These are phyloP conservation scores for Penicillium italicum DNA, from an alignment of 2,329 filamentous ascomycete genomes.

Conservation along the genomic window DNA sequence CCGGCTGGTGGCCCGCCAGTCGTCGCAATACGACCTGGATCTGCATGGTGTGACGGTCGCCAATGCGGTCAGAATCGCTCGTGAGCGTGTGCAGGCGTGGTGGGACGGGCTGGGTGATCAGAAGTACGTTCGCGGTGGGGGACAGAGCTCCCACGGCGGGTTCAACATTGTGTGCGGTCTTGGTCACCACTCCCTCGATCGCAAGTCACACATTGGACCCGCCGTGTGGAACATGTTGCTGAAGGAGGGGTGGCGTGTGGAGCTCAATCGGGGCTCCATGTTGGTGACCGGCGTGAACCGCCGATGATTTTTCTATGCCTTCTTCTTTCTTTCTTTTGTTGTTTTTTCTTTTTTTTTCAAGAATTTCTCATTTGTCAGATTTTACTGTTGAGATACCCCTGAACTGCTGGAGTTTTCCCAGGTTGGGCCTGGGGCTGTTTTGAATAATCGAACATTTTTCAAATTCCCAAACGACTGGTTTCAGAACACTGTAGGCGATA, in stretches of 20 bases:
- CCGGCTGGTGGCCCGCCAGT: constrained; percentile 64
- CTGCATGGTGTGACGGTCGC: constrained; percentile 79
- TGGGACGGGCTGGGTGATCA: constrained; percentile 70
- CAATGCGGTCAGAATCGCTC: constrained; percentile 76
- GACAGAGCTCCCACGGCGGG: constrained; percentile 49
- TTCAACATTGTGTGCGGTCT: constrained; percentile 78
- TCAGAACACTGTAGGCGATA: background rate
- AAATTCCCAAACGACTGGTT: background rate
- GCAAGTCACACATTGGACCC: constrained; percentile 70
- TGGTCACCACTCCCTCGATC: constrained; percentile 73
- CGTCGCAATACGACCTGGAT: constrained; percentile 61
- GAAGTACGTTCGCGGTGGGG: constrained; percentile 48
- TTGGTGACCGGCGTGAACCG: constrained; percentile 60
- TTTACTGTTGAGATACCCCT: constrained; percentile 7
- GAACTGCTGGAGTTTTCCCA: constrained; percentile 8
- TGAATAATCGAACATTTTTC: background rate
- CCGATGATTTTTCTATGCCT: constrained; percentile 15
- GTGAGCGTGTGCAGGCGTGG: constrained; percentile 65
- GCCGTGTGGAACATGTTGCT: constrained; percentile 74
- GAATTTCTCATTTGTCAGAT: background rate
- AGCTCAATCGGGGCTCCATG: constrained; percentile 67
- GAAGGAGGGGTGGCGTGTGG: constrained; percentile 77
- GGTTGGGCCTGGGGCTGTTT: background rate
- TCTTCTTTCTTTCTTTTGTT: background rate
- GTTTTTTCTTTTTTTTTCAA: background rate